Evolutionary conservation across 2,329 filamentous ascomycete species (phyloP).

Genomic region (Periconia digitata): DNA sequence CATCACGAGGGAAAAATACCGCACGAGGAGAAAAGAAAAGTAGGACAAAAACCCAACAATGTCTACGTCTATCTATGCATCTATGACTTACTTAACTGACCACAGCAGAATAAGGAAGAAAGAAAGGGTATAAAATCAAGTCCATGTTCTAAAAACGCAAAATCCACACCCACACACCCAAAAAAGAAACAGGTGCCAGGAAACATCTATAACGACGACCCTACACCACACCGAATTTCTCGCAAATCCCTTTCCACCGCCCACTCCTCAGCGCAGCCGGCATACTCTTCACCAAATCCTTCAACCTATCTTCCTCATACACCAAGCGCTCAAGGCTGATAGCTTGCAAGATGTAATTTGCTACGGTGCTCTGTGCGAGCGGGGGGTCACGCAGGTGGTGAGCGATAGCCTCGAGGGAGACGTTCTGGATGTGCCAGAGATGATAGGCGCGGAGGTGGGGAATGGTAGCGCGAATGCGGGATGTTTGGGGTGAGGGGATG

Average conservation of each 20-base stretch:
- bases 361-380: conserved; percentile 29
- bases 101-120: too few species aligned
- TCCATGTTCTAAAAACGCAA: too few species aligned
- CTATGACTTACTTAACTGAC: too few species aligned
- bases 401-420: conserved; percentile 25
- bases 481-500: conserved; percentile 8
- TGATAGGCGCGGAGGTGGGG: conserved; percentile 37
- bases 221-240: conserved; percentile 17
- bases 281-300: conserved; percentile 20
- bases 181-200: too few species aligned
- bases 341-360: conserved; percentile 33
- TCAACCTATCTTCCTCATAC: conserved; percentile 24
- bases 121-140: too few species aligned
- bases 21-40: too few species aligned
- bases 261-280: conserved; percentile 24
- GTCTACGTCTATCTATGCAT: too few species aligned
- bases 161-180: too few species aligned
- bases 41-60: too few species aligned
- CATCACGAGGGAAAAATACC: too few species aligned
- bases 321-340: conserved; percentile 31
- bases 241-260: conserved; percentile 27
- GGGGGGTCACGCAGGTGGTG: conserved; percentile 31
- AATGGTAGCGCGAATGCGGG: conserved; percentile 32
- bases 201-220: too few species aligned
- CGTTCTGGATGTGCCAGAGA: conserved; percentile 33